Base-by-base conservation (phyloP, 1,139 yeast species). In the Suhomyces choctaworum region DNA sequence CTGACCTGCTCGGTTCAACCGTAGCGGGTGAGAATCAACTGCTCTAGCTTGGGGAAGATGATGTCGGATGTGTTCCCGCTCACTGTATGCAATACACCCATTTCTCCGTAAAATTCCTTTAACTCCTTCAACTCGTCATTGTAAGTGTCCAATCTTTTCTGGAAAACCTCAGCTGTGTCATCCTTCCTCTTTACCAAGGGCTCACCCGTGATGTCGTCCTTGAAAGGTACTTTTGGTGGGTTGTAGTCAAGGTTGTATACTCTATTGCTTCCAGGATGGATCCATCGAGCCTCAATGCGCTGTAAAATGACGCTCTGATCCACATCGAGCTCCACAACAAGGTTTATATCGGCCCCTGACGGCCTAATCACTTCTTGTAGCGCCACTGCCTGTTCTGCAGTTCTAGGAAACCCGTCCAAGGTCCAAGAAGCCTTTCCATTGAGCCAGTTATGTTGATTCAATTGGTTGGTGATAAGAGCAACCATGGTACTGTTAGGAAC, bases 401-500 rank as follows among this genome's bases (percentile, higher is more conserved):
- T 90, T 42, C 97, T 67, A 2, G 97, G 97, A 54, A 89, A 90
- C 30, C 97, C 97, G 55, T 90, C 97, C 36, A 90, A 66, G 20
- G 90, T 64, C 89, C 95, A 89, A 9, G 79, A 66, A 2, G 80
- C 48, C 4, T 58, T 40, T 1, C 60, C 35, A 30, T 65, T 61
- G 29, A 82, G 64, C 78, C 84, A 79, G 4, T 63, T 54, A 14
- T 62, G 52, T 7, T 49, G 41, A 11, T 48, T 37, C 40, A 87
- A 58, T 42, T 83, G 82, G 16, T 60, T 47, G 3, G 73, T 66
- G 2, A 89, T 73, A 25, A 89, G 58, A 2, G 60, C 60, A 2
- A 82, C 80, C 75, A 90, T 84, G 10, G 78, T 63, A 0, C 58
- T 46, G 56, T 90, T 96, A 0, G 96, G 95, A 1, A 90, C 73